These are phyloP conservation scores for Leishmania gerbilli DNA, from an alignment of 208 protist genomes.

Conservation along the genomic window DNA sequence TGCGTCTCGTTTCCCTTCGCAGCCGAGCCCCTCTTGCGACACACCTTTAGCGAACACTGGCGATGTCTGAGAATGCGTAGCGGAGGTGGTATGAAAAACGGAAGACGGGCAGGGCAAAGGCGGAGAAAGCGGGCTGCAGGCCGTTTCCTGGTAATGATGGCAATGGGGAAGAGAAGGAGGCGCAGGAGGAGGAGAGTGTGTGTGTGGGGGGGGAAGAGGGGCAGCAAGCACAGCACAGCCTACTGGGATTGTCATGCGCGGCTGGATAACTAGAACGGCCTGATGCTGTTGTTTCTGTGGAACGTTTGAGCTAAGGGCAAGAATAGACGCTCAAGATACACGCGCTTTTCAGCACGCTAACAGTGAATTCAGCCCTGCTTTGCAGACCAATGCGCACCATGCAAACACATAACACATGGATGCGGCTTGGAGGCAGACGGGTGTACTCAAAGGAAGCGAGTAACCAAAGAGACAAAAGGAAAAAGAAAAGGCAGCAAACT, in stretches of 20 bases:
- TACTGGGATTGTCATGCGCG: neutral
- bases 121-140: no score
- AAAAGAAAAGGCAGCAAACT: neutral
- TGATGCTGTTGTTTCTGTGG: neutral
- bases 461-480: neutral
- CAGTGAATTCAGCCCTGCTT: neutral
- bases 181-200: neutral
- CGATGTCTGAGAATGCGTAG: no score
- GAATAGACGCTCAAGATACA: neutral
- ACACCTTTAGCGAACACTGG: neutral
- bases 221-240: neutral
- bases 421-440: neutral
- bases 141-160: no score
- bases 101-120: no score
- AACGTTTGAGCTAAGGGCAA: neutral
- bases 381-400: neutral
- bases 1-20: neutral
- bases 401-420: neutral
- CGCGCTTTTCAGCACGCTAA: neutral
- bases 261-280: neutral
- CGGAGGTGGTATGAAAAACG: no score
- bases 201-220: neutral
- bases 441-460: neutral
- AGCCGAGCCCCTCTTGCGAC: neutral
- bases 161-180: constrained; percentile 10